phyloP scores from a whole-genome alignment of 2,329 filamentous ascomycete species.

The Purpureocillium lavendulum region DNA sequence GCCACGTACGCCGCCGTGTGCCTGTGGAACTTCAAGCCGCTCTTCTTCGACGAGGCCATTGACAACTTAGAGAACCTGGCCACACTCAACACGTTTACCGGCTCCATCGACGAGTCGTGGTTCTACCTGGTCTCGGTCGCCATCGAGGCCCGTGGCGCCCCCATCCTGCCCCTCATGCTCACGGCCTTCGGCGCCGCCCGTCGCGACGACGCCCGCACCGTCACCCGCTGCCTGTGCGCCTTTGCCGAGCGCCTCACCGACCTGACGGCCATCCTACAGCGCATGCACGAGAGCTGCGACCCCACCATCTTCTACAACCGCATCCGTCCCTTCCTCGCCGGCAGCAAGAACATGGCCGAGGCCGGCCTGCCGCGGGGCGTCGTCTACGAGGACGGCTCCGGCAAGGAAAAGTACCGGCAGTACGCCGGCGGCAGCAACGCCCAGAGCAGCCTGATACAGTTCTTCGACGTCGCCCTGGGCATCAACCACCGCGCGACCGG shows the following conservation, averaged over 20 bases:
- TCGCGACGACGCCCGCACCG: slow-evolving; percentile 57
- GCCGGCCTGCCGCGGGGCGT: slow-evolving; percentile 84
- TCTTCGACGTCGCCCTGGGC: slow-evolving; percentile 88
- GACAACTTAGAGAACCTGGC: slow-evolving; percentile 82
- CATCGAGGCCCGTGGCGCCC: slow-evolving; percentile 85
- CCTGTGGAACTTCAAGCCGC: slow-evolving; percentile 93
- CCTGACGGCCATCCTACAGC: slow-evolving; percentile 65
- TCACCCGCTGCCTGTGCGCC: slow-evolving; percentile 66
- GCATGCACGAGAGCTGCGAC: slow-evolving; percentile 94
- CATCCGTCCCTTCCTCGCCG: slow-evolving; percentile 91
- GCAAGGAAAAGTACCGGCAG: slow-evolving; percentile 62
- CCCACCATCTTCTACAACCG: slow-evolving; percentile 92
- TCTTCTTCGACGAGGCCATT: slow-evolving; percentile 75
- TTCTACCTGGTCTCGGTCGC: slow-evolving; percentile 95
- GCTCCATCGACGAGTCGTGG: slow-evolving; percentile 94
- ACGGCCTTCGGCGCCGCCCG: slow-evolving; percentile 76
- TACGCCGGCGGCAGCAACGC: slow-evolving; percentile 94
- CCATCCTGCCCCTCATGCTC: slow-evolving; percentile 82
- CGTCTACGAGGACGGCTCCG: slow-evolving; percentile 74
- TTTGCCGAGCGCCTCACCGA: slow-evolving; percentile 88
- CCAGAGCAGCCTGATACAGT: slow-evolving; percentile 93
- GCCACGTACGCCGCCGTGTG: slow-evolving; percentile 89
- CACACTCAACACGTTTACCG: slow-evolving; percentile 84
- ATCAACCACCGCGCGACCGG: slow-evolving; percentile 88
- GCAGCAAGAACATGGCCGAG: slow-evolving; percentile 95